Base-by-base conservation (phyloP, 495 filamentous ascomycete genomes). In the Letharia lupina region DNA sequence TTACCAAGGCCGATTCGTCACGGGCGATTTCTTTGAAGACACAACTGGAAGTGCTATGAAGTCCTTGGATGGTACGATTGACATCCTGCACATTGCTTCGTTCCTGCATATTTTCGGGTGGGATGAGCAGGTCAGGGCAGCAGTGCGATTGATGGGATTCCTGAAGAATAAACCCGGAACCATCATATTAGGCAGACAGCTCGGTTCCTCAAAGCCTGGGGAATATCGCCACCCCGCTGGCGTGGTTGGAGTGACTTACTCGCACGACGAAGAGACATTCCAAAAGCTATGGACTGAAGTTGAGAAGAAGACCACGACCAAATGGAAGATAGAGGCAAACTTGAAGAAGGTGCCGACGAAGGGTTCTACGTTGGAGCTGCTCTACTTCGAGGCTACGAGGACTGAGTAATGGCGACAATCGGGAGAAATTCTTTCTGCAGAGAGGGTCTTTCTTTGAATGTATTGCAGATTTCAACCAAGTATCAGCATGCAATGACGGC, bases 101-200 rank as follows among this genome's bases (percentile, higher is more conserved):
- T 85, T 89, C 68, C 81, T 89, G 58, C 85, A 89, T 63, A 75
- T 89, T 12, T 89, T 86, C 65, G 65, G 64, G 20, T 82, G 75
- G 68, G 76, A 80, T 1, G 71, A 81, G 13, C 87, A 89, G 67
- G 70, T 83, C 9, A 44, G 67, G 0, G 69, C 82, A 9, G 70
- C 58, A 23, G 3, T 20, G 45, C 16, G 31, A 2, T 12, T 16
- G 18, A 7, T 60, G 3, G 58, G 18, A 23, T n/a, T n/a, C 4
- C 37, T 60, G 20, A 31, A 15, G 9, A 42, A 40, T 5, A 41
- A 23, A 12, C 4, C n/a, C n/a, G 37, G 33, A 4, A 31, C 33
- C 1, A 60, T 60, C 8, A n/a, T 60, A 1, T 44, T 44, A 15
- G 58, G 58, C 15, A 13, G 58, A 13, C 37, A 60, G 20, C 10